phyloP scores from a whole-genome alignment of 2,329 filamentous ascomycete species.

The Emergomyces pasteurianus region DNA sequence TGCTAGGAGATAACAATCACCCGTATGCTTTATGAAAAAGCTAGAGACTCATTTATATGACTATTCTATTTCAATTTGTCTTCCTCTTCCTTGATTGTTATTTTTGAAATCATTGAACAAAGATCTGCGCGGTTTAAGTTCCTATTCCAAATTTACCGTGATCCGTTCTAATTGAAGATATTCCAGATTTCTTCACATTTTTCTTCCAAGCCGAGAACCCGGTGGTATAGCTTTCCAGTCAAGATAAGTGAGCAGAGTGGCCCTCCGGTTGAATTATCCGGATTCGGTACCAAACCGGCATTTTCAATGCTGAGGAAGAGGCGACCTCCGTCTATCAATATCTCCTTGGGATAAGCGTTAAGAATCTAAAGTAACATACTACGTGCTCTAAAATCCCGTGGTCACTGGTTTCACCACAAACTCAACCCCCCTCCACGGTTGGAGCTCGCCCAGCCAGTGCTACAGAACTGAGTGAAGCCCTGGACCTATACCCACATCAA shows the following conservation, averaged over 20 bases:
- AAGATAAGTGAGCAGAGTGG: conserved; percentile 2
- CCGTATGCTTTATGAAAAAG: background rate
- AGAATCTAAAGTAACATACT: conserved; percentile 3
- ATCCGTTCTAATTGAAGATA: background rate
- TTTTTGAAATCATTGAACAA: background rate
- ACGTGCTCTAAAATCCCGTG: conserved; percentile 6
- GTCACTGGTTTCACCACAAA: conserved; percentile 6
- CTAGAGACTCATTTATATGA: background rate
- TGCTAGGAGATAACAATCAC: background rate
- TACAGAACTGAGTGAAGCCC: background rate
- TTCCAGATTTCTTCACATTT: conserved; percentile 8
- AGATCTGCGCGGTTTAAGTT: background rate
- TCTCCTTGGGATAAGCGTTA: conserved; percentile 8
- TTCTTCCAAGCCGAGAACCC: conserved; percentile 6
- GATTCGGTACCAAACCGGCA: conserved; percentile 3
- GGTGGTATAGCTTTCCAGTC: conserved; percentile 1
- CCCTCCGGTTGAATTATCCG: background rate
- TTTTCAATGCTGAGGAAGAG: conserved; percentile 12
- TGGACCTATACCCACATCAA: conserved; percentile 2
- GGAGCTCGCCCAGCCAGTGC: background rate
- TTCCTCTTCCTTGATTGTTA: background rate
- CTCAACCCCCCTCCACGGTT: background rate
- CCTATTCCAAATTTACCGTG: background rate
- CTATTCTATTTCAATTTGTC: background rate
- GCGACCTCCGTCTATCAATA: conserved; percentile 9